Conservation (phyloP, 1,284 basidiomycete genomes). For the Caloboletus firmus region DNA sequence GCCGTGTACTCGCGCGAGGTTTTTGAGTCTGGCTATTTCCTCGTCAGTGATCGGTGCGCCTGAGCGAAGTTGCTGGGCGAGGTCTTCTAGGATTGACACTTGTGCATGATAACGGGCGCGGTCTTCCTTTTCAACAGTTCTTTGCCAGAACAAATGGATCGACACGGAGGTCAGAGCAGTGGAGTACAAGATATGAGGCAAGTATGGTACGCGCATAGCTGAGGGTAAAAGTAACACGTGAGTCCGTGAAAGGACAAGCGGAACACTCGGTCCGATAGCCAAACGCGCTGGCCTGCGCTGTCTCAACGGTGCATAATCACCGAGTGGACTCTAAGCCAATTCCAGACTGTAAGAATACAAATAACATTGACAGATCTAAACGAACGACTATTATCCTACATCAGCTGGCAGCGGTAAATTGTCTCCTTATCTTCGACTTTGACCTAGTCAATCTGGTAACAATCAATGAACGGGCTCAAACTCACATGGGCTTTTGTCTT, state of each 20-base stretch:
- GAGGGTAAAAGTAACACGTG: not conserved
- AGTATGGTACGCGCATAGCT: slow-evolving; percentile 36
- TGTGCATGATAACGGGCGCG: slow-evolving; percentile 51
- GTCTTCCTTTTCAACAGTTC: slow-evolving; percentile 48
- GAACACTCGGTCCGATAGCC: not conserved
- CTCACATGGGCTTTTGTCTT: slow-evolving; percentile 23
- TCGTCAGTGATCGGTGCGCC: slow-evolving; percentile 42
- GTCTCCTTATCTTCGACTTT: slow-evolving; percentile 26
- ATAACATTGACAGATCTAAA: not conserved
- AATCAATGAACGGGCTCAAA: not conserved
- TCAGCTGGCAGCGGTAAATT: slow-evolving; percentile 4
- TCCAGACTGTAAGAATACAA: not conserved
- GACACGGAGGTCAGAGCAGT: slow-evolving; percentile 61
- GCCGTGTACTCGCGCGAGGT: slow-evolving; percentile 41
- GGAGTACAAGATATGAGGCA: slow-evolving; percentile 56
- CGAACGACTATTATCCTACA: not conserved
- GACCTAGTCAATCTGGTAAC: slow-evolving; percentile 7
- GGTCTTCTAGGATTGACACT: slow-evolving; percentile 58
- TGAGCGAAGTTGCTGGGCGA: slow-evolving; percentile 47
- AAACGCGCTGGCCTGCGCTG: not conserved
- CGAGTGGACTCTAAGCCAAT: not conserved
- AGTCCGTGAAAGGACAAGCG: not conserved
- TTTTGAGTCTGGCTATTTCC: slow-evolving; percentile 50
- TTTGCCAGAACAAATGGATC: slow-evolving; percentile 57
- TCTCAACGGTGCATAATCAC: not conserved